A percentile compares a stretch with the other conserved stretches of the same genome.
Conservation (phyloP, 495 filamentous ascomycete species). For the Bathelium albidoporum region DNA sequence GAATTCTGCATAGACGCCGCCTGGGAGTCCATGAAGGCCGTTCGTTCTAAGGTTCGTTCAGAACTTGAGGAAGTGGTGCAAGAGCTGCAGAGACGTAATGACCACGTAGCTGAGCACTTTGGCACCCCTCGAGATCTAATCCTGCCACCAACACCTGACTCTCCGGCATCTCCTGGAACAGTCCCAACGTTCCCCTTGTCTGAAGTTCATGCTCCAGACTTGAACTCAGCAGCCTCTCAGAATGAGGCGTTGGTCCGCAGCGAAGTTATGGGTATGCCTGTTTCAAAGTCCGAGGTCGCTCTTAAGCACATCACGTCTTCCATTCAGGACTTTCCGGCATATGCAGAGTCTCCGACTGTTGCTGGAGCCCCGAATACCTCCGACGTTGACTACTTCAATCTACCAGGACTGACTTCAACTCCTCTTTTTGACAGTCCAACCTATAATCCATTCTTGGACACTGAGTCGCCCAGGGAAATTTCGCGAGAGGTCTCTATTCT, state of each 20-base stretch:
- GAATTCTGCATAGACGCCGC: slow-evolving; percentile 1
- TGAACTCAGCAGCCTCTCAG: too few species aligned
- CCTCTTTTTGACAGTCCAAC: not conserved
- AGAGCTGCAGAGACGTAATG: not conserved
- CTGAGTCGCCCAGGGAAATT: not conserved
- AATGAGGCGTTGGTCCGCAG: too few species aligned
- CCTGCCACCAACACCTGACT: not conserved
- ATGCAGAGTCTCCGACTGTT: not conserved
- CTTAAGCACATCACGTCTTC: not conserved
- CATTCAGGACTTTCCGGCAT: not conserved
- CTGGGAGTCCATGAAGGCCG: not conserved
- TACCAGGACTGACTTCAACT: not conserved
- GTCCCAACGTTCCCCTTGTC: not conserved
- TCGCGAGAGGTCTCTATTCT: not conserved
- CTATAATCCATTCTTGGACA: not conserved
- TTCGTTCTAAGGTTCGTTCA: not conserved
- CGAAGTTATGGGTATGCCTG: too few species aligned
- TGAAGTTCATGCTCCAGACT: too few species aligned
- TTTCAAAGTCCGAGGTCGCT: too few species aligned
- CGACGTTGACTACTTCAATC: not conserved
- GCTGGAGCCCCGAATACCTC: not conserved
- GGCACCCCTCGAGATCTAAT: not conserved
- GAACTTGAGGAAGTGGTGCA: not conserved
- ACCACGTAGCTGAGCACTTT: not conserved
- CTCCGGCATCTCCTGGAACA: not conserved